Evolutionary conservation across 768 basidiomycete genomes (phyloP).

Genomic region (Suillus subaureus): DNA sequence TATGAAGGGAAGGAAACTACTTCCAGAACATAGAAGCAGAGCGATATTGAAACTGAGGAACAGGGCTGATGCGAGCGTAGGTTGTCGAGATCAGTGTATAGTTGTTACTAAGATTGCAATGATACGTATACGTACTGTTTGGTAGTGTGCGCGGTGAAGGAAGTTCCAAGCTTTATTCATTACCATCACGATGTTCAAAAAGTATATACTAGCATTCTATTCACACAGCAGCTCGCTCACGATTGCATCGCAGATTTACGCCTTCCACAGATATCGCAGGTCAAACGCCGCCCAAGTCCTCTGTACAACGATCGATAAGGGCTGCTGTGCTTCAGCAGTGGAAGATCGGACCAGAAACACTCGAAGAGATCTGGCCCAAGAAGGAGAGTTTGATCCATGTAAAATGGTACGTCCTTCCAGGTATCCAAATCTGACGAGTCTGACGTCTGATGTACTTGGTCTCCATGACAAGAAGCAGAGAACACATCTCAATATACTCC

Average conservation of each 20-base stretch:
- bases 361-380: conserved; percentile 98
- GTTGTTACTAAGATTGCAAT: conserved; percentile 25
- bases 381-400: conserved; percentile 92
- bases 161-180: neutral
- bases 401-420: conserved; percentile 65
- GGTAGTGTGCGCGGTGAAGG: conserved; percentile 13
- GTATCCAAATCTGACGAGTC: neutral
- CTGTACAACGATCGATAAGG: conserved; percentile 89
- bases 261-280: conserved; percentile 82
- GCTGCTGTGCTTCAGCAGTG: conserved; percentile 79
- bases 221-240: conserved; percentile 16
- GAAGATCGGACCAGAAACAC: conserved; percentile 74
- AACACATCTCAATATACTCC: conserved; percentile 92
- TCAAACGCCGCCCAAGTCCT: conserved; percentile 91
- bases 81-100: conserved; percentile 6
- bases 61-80: neutral
- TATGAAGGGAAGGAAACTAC: conserved; percentile 28
- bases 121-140: neutral
- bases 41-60: neutral
- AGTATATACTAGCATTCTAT: conserved; percentile 41
- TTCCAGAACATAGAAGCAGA: conserved; percentile 48
- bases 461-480: conserved; percentile 65
- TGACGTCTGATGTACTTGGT: conserved; percentile 16
- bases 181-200: conserved; percentile 69
- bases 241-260: conserved; percentile 52